Evolutionary conservation across 2,329 filamentous ascomycete genomes (phyloP).

Genomic region (Pestalotiopsis sp.): DNA sequence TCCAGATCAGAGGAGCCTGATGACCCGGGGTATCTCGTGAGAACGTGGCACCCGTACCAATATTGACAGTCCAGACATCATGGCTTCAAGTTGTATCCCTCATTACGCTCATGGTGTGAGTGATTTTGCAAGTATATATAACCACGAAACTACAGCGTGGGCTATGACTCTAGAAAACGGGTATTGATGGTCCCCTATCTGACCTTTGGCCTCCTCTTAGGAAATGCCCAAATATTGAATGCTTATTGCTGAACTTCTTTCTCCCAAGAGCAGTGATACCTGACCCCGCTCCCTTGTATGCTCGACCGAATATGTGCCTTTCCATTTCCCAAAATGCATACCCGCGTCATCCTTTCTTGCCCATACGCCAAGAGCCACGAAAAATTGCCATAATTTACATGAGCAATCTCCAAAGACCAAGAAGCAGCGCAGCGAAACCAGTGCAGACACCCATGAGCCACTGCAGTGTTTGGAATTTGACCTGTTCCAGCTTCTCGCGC

Average conservation of each 20-base stretch:
- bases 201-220: background rate
- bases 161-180: slow-evolving; percentile 10
- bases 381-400: slow-evolving; percentile 49
- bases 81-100: too few species aligned
- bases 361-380: background rate
- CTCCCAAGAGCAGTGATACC: background rate
- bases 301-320: background rate
- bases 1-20: too few species aligned
- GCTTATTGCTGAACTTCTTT: background rate
- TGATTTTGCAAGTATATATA: background rate
- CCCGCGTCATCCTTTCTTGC: background rate
- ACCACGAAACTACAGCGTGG: background rate
- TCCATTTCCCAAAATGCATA: background rate
- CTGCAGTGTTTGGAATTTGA: slow-evolving; percentile 97
- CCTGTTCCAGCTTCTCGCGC: slow-evolving; percentile 89
- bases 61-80: too few species aligned
- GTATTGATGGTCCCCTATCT: slow-evolving; percentile 5
- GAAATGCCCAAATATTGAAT: background rate
- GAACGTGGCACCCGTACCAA: too few species aligned
- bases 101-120: too few species aligned
- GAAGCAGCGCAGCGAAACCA: slow-evolving; percentile 66
- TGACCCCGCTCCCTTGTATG: too few species aligned
- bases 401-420: slow-evolving; percentile 72
- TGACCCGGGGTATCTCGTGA: too few species aligned
- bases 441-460: slow-evolving; percentile 91